phyloP scores from a whole-genome alignment of 2,329 filamentous ascomycete species.

The Exserohilum turcica region DNA sequence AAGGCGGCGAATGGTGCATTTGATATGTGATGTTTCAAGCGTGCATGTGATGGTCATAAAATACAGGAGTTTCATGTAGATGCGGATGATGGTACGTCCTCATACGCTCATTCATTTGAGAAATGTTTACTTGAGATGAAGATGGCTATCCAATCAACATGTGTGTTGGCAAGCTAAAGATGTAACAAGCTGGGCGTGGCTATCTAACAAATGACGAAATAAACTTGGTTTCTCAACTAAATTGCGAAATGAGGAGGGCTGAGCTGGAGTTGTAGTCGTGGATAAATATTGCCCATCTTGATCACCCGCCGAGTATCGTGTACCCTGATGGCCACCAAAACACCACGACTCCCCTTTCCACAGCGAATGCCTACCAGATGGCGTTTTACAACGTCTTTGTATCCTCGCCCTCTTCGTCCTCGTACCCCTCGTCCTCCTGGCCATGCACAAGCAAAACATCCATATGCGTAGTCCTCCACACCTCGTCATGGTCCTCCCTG shows the following conservation, averaged over 20 bases:
- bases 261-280: no score
- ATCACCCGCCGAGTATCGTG: no score
- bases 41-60: neutral
- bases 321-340: no score
- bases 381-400: neutral
- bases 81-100: neutral
- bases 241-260: no score
- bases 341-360: neutral
- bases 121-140: no score
- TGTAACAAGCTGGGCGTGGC: no score
- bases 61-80: slow-evolving; percentile 4
- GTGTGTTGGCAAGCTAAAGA: no score
- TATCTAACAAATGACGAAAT: no score
- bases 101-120: neutral
- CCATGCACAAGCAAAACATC: neutral
- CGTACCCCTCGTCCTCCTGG: no score
- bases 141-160: no score
- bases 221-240: no score
- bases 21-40: neutral
- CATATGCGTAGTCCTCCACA: slow-evolving; percentile 14
- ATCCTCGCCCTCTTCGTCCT: neutral
- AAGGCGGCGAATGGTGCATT: neutral
- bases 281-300: neutral
- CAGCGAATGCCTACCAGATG: no score
- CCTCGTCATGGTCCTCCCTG: slow-evolving; percentile 13